Base-by-base conservation (phyloP, 176 grass and related monocot species). In the Pontederia crassipes region DNA sequence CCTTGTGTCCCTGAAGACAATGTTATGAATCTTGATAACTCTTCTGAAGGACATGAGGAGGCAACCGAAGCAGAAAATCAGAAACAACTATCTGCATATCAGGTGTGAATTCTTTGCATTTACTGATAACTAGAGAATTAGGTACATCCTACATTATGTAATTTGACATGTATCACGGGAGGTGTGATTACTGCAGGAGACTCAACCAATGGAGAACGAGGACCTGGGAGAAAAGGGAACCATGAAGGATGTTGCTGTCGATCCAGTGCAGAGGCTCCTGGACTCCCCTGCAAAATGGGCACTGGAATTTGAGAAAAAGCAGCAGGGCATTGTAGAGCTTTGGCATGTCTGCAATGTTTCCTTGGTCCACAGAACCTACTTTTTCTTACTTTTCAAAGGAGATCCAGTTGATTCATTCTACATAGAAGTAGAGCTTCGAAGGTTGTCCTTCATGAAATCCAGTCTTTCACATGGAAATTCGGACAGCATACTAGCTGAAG, bases 331-430 rank as follows among this genome's bases (percentile, higher is more conserved):
- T 15, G 61, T 97, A 28, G 76, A 88, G 68, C 46, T 97, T 52
- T 97, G 93, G 93, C 87, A 97, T 2, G 66, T 72, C 3, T 97
- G 93, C 65, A 77, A 83, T 65, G 85, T 92, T 50, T 85, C 93
- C 54, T 66, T 97, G 48, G 81, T 83, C 17, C 93, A 92, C 77
- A 76, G 93, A 10, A 85, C 87, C 35, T 90, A 90, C 72, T 91
- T 97, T 71, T 91, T 97, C 67, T 75, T 91, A 16, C 93, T 91
- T 67, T 97, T 97, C 76, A 83, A 85, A 52, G 93, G 87, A 0
- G 87, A 97, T 16, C 85, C 80, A 24, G 57, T 76, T 35, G 87
- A 98, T 8, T 71, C 76, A 8, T 85, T 98, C 57, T 98, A 98
- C 74, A 80, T 98, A 74, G 87, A 91, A 81, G 87, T 98, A 7